phyloP scores from a whole-genome alignment of 352 stramenopile genomes.

The Phytopythium delawarense region DNA sequence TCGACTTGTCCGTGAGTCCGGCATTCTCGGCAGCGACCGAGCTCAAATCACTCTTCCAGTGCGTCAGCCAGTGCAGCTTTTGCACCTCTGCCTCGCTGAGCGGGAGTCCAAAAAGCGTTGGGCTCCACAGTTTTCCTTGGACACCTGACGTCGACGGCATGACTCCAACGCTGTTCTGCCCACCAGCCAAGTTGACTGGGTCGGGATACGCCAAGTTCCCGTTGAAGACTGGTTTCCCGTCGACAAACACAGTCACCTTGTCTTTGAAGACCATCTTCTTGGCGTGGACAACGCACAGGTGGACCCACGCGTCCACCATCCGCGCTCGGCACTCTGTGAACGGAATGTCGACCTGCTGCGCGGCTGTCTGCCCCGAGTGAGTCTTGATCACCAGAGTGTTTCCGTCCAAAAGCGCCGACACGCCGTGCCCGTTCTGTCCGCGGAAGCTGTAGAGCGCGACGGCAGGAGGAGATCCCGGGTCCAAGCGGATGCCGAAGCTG shows the following conservation, averaged over 20 bases:
- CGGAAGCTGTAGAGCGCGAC: slow-evolving; percentile 75
- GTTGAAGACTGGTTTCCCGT: slow-evolving; percentile 52
- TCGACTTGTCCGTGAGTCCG: slow-evolving; percentile 65
- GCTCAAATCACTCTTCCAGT: slow-evolving; percentile 70
- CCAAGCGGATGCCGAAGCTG: slow-evolving; percentile 55
- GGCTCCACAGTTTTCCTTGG: slow-evolving; percentile 71
- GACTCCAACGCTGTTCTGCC: slow-evolving; percentile 69
- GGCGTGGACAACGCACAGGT: slow-evolving; percentile 74
- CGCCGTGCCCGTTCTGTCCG: slow-evolving; percentile 66
- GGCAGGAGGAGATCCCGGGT: slow-evolving; percentile 17
- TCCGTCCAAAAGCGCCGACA: slow-evolving; percentile 53
- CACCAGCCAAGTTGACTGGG: slow-evolving; percentile 54
- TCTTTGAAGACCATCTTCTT: slow-evolving; percentile 91
- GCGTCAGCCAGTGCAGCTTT: slow-evolving; percentile 66
- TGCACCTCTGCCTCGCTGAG: slow-evolving; percentile 63
- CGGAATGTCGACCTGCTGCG: slow-evolving; percentile 52
- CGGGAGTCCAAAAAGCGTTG: slow-evolving; percentile 66
- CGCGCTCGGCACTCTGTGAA: slow-evolving; percentile 40
- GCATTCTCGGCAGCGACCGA: slow-evolving; percentile 61
- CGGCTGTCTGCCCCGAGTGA: slow-evolving; percentile 31
- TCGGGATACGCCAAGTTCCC: slow-evolving; percentile 75
- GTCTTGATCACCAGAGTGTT: slow-evolving; percentile 55
- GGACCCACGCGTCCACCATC: slow-evolving; percentile 61
- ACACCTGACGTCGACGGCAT: slow-evolving; percentile 42
- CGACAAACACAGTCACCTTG: slow-evolving; percentile 70